Base-by-base conservation (phyloP, 2,329 filamentous ascomycete species). In the Nemania sp. region DNA sequence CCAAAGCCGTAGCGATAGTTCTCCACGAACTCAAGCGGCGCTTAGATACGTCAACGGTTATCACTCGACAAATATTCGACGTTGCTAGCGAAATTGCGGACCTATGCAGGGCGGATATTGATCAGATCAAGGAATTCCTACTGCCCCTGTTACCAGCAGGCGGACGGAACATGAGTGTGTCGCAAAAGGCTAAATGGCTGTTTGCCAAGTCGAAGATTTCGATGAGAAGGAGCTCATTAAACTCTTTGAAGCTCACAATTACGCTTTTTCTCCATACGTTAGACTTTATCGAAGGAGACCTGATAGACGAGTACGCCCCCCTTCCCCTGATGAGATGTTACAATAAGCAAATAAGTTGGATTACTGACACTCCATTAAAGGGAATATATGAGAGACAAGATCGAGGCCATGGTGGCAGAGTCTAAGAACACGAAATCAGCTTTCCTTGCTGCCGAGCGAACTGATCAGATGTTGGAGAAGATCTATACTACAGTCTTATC, bases 11-110 rank as follows among this genome's bases (percentile, higher is more conserved):
- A n/a, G 52, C 52, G 11, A 8, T 38, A 8, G 29, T 54, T 54
- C 52, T 54, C 29, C 52, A 54, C 29, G 29, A 54, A 38, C n/a
- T 54, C 18, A 54, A 54, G 38, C 29, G 52, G n/a, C 52, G 52
- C n/a, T 5, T 38, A 22, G 29, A 54, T 20, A 54, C n/a, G 52
- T 38, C 52, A n/a, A 24, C n/a, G 38, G 18, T 2, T 15, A 2
- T 41, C 11, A 18, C 38, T 41, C 38, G 15, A 18, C 38, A 41
- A 41, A 41, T 5, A 15, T 18, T 41, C 38, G 38, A 41, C 11
- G 11, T 41, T 18, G 38, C 38, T 13, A 41, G 18, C 5, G 38
- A 41, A 18, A 41, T 41, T 18, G 15, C 38, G 11, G 38, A 41
- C 38, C 38, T 41, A 18, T 15, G 11, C 5, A 41, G 11, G 11